Base-by-base conservation (phyloP, 805 yeast genomes). In the Dipodascus albidus region DNA sequence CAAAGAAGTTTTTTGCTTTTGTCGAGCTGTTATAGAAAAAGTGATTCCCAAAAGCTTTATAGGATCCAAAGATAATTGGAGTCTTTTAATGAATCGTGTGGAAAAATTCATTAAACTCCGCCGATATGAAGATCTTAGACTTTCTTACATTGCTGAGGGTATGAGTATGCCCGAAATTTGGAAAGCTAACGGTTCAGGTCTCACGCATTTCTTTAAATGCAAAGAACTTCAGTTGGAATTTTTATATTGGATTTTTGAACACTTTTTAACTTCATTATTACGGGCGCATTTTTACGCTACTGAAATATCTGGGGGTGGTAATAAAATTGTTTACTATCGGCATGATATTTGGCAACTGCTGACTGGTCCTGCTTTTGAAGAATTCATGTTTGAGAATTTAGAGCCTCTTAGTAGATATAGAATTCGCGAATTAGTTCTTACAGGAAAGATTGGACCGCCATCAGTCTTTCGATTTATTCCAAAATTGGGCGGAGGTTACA, bases 201-300 rank as follows among this genome's bases (percentile, higher is more conserved):
- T 66, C 22, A 74, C 72, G 14, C 85, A 80, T 50, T 68, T 66
- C 27, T 50, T 57, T 1, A 65, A 67, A 54, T 70, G 82, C 2
- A 64, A 61, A 49, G 17, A 53, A 0, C 58, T 77, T 17, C 63
- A 81, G 11, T 53, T 59, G 1, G 57, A 61, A 1, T 79, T 86
- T 50, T 23, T 85, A 1, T 50, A 51, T 1, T 90, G 96, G 96
- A 50, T 84, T 1, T 76, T 84, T 44, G 57, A 66, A 0, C 42
- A 35, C 0, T 73, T 81, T 51, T 57, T 86, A 0, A 68, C 75
- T 4, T 72, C 69, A 17, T 55, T 85, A 0, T 58, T 86, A 0
- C 65, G 70, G 0, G 65, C 76, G 0, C 79, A 78, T 60, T 89
- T 87, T 69, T 82, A 85, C 62, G 81, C 83, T 3, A 82, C 93